Conservation (phyloP, 768 basidiomycete species). For the Hirschioporus abietinus region DNA sequence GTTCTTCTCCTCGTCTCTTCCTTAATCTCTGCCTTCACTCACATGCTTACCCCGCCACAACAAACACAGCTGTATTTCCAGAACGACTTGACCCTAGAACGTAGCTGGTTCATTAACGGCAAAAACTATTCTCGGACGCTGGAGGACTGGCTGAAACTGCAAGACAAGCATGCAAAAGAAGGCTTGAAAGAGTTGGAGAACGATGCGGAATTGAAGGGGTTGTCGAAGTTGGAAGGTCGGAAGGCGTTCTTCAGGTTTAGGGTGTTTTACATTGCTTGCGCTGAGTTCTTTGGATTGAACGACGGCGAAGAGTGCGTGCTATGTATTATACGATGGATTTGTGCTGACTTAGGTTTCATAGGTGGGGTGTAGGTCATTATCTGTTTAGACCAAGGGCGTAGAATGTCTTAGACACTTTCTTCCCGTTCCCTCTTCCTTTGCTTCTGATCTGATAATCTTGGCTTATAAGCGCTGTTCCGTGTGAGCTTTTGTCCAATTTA, state of each 20-base stretch:
- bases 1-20: constrained; percentile 13
- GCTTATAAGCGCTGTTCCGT: not conserved
- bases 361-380: constrained; percentile 56
- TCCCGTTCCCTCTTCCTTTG: not conserved
- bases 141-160: constrained; percentile 59
- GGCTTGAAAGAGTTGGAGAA: constrained; percentile 44
- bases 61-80: constrained; percentile 53
- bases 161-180: constrained; percentile 47
- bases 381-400: constrained; percentile 36
- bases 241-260: constrained; percentile 62
- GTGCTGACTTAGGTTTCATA: constrained; percentile 15
- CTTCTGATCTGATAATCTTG: not conserved
- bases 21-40: not conserved
- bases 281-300: constrained; percentile 61
- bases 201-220: constrained; percentile 43
- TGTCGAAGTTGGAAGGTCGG: constrained; percentile 42
- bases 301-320: constrained; percentile 54
- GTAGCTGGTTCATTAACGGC: constrained; percentile 60
- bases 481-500: not conserved
- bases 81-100: constrained; percentile 48
- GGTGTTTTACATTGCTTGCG: constrained; percentile 69
- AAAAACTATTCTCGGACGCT: constrained; percentile 58
- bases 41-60: not conserved
- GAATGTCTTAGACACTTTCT: not conserved
- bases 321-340: constrained; percentile 15